phyloP scores from a whole-genome alignment of 2,329 filamentous ascomycete genomes.

The Daldinia sp. region DNA sequence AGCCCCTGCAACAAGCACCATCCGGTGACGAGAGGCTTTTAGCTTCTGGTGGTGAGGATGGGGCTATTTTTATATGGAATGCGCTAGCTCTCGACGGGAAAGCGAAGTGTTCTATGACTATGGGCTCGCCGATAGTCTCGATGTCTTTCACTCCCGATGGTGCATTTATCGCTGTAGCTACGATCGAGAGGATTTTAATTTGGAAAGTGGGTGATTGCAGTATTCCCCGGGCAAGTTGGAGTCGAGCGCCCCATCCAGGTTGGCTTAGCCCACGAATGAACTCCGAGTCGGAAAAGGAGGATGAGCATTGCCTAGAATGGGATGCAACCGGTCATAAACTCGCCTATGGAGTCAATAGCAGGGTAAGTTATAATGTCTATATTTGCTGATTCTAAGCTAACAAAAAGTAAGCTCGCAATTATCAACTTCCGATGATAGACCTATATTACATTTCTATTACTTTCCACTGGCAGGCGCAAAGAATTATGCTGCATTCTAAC shows the following conservation, averaged over 20 bases:
- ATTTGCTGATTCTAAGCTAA: conserved; percentile 25
- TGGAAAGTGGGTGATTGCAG: conserved; percentile 70
- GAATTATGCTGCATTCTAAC: neutral
- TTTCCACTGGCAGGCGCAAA: conserved; percentile 2
- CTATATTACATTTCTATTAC: neutral
- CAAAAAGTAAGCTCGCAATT: conserved; percentile 54
- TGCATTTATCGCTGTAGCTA: conserved; percentile 69
- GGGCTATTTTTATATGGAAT: conserved; percentile 70
- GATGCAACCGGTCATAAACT: conserved; percentile 68
- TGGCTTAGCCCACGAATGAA: conserved; percentile 66
- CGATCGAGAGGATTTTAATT: conserved; percentile 65
- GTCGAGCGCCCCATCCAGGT: conserved; percentile 60
- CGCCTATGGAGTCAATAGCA: conserved; percentile 69
- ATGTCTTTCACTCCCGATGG: conserved; percentile 71
- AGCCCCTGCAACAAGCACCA: conserved; percentile 57
- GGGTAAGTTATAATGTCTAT: conserved; percentile 56
- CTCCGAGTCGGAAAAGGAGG: conserved; percentile 64
- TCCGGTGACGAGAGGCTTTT: conserved; percentile 63
- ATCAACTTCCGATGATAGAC: conserved; percentile 58
- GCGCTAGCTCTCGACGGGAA: conserved; percentile 63
- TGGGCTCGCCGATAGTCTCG: conserved; percentile 65
- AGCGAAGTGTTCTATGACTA: conserved; percentile 67
- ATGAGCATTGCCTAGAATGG: conserved; percentile 69
- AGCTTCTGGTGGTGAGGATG: conserved; percentile 69
- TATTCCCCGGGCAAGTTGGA: conserved; percentile 69